Conservation (phyloP, 2,329 filamentous ascomycete genomes). For the Xylariaceae sp. region DNA sequence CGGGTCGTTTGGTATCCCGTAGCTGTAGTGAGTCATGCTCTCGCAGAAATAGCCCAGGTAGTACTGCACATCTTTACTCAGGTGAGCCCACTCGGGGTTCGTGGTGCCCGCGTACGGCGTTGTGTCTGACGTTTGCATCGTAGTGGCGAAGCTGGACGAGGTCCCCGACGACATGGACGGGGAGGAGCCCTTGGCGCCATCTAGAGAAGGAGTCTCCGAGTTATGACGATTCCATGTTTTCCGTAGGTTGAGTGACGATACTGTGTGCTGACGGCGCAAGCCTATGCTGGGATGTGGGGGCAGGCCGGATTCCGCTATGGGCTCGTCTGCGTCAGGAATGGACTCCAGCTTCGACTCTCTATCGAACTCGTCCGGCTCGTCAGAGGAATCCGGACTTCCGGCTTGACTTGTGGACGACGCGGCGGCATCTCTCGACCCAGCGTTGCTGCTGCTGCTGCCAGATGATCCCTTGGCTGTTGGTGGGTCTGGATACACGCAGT, state of each 20-base stretch:
- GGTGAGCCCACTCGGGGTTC: constrained; percentile 47
- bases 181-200: constrained; percentile 47
- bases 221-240: constrained; percentile 37
- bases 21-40: constrained; percentile 76
- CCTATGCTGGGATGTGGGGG: constrained; percentile 18
- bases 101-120: constrained; percentile 23
- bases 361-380: constrained; percentile 44
- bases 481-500: constrained; percentile 83
- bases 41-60: constrained; percentile 75
- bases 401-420: constrained; percentile 32
- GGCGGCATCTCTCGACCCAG: constrained; percentile 35
- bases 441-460: constrained; percentile 23
- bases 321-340: constrained; percentile 52
- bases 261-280: constrained; percentile 34
- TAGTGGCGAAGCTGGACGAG: constrained; percentile 32
- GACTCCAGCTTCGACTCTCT: constrained; percentile 42
- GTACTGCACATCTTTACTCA: constrained; percentile 66
- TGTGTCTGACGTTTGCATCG: constrained; percentile 29
- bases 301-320: constrained; percentile 29
- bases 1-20: constrained; percentile 66
- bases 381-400: constrained; percentile 49
- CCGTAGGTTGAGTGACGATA: constrained; percentile 34
- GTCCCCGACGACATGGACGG: constrained; percentile 46
- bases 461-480: constrained; percentile 41
- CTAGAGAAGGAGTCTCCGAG: constrained; percentile 50